Conservation (phyloP, 2,329 filamentous ascomycete genomes). For the Sclerotinia borealis region DNA sequence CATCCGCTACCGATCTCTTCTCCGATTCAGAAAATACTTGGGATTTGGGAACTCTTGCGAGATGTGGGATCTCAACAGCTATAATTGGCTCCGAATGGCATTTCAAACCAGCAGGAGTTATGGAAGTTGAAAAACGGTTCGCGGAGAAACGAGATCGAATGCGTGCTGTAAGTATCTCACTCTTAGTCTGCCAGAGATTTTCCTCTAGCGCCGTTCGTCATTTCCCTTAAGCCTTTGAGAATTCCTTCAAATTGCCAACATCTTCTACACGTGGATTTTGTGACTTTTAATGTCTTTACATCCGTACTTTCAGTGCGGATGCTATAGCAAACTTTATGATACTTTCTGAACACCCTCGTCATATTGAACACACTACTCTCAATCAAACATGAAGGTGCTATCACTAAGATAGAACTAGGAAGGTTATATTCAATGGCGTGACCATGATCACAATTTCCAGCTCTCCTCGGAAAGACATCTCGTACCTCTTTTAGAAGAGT, state of each 20-base stretch:
- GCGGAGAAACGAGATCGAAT: background rate
- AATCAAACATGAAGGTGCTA: background rate
- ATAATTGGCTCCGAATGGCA: constrained; percentile 22
- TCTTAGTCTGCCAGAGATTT: background rate
- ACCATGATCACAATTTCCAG: constrained; percentile 5
- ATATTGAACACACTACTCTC: background rate
- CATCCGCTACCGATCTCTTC: background rate
- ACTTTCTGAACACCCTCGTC: too few relatives aligned
- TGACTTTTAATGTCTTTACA: background rate
- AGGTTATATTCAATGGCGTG: constrained; percentile 5
- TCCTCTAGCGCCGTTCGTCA: background rate
- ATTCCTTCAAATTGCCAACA: background rate
- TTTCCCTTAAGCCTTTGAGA: background rate
- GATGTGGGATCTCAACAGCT: background rate
- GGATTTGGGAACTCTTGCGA: background rate
- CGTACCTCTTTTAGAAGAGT: background rate
- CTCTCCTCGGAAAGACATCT: background rate
- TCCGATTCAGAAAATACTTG: background rate
- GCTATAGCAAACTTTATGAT: too few relatives aligned
- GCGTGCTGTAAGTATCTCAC: background rate
- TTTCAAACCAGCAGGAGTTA: constrained; percentile 23
- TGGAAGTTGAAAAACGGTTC: constrained; percentile 19
- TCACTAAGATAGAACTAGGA: constrained; percentile 2
- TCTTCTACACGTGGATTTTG: background rate
- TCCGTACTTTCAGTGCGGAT: background rate